Conservation (phyloP, 768 basidiomycete species). For the Tricholoma furcatifolium region DNA sequence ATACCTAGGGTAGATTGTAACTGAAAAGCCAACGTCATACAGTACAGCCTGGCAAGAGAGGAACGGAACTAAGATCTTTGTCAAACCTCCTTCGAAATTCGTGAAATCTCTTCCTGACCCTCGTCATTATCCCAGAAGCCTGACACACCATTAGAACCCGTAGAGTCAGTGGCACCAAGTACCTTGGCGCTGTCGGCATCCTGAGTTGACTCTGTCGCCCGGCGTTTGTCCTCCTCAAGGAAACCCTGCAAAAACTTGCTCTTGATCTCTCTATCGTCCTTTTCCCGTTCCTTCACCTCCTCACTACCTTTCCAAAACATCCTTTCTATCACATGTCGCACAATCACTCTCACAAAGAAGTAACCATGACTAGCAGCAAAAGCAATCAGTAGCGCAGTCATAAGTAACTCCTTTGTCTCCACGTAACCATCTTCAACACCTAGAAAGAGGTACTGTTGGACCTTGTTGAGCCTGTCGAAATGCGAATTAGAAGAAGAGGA, state of each 20-base stretch:
- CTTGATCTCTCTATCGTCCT: conserved; percentile 49
- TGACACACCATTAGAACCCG: conserved; percentile 24
- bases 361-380: conserved; percentile 88
- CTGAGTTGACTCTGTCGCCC: conserved; percentile 16
- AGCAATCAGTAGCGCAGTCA: conserved; percentile 70
- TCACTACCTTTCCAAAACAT: conserved; percentile 74
- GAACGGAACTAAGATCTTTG: no score
- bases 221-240: conserved; percentile 18
- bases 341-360: conserved; percentile 57
- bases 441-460: conserved; percentile 27
- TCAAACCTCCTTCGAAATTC: conserved; percentile 56
- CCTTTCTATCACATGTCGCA: conserved; percentile 71
- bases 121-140: conserved; percentile 74
- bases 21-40: not conserved
- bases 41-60: not conserved
- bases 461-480: conserved; percentile 22
- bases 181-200: not conserved
- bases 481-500: conserved; percentile 11
- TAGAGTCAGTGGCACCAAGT: conserved; percentile 13
- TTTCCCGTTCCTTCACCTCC: conserved; percentile 60
- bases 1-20: not conserved
- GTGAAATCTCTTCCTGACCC: conserved; percentile 69
- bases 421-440: conserved; percentile 17
- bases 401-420: conserved; percentile 49
- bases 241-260: conserved; percentile 34